Evolutionary conservation across 2,329 filamentous ascomycete species (phyloP).

Genomic region (Dothideomycetes sp.): DNA sequence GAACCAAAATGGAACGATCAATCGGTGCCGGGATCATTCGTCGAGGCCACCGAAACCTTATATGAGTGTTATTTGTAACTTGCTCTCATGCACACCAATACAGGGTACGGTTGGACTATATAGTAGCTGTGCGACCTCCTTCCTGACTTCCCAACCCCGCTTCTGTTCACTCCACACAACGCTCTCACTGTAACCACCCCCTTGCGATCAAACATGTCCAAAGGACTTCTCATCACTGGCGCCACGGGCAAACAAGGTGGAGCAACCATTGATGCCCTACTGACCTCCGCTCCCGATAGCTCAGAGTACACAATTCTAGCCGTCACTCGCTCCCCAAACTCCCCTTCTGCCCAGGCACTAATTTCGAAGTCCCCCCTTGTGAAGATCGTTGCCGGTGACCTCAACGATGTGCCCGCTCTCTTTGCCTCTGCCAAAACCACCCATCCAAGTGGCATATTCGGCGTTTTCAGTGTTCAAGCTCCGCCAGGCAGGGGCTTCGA

Average conservation of each 20-base stretch:
- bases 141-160: no score
- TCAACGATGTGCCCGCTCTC: constrained; percentile 38
- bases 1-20: no score
- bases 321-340: constrained; percentile 47
- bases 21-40: no score
- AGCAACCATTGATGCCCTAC: constrained; percentile 30
- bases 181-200: no score
- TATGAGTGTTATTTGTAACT: no score
- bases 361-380: constrained; percentile 34
- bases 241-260: constrained; percentile 38
- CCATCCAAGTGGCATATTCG: constrained; percentile 34
- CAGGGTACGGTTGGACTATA: no score
- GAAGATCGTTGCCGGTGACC: constrained; percentile 46
- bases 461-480: constrained; percentile 50
- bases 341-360: constrained; percentile 39
- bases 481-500: constrained; percentile 26
- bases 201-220: no score
- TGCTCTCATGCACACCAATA: no score
- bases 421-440: constrained; percentile 29
- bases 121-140: no score
- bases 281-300: constrained; percentile 19
- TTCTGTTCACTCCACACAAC: no score
- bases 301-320: constrained; percentile 43
- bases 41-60: no score
- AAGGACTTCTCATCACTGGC: constrained; percentile 30